Base-by-base conservation (phyloP, 805 yeast species). In the Pichia occidentalis region DNA sequence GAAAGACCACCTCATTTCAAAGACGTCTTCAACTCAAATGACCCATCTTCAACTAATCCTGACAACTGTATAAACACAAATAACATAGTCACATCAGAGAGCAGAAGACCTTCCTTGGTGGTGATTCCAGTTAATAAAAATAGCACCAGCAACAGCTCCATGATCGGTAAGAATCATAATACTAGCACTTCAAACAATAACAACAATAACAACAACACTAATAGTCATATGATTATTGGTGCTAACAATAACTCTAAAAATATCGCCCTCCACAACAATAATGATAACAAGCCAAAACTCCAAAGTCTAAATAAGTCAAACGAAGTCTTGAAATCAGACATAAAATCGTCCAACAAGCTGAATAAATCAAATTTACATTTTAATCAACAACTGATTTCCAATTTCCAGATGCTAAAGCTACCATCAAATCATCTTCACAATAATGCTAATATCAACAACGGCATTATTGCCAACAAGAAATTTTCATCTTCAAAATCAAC, bases 1-100 rank as follows among this genome's bases (percentile, higher is more conserved):
- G 40, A 51, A 36, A 47, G 49, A 41, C 40, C 60, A 41, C 51
- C 57, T 5, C 57, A 52, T 30, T 54, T 46, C 56, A 63, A 55
- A 48, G 57, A 51, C 48, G 68, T 47, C 52, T 62, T 39, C 45
- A 61, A 40, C 35, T 49, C 41, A 50, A 52, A 48, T 16, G 51
- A 45, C 27, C 48, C 41, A 19, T 39, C 51, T 3, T 13, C 51
- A 1, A n/a, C n/a, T n/a, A 27, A 19, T 27, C 36, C 48, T 10
- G 39, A 40, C 6, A 40, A 42, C 7, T 44, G 34, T 11, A 19
- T 43, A 10, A 25, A 43, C 10, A 27, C 44, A 4, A 24, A 42
- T 7, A 44, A 34, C 23, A 37, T 45, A 1, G 50, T 46, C 17
- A 48, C 47, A n/a, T 54, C 50, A n/a, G 57, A 54, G 34, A 48